phyloP scores from a whole-genome alignment of 192 early-diverging fungal genomes.

The Gonapodya sp. region DNA sequence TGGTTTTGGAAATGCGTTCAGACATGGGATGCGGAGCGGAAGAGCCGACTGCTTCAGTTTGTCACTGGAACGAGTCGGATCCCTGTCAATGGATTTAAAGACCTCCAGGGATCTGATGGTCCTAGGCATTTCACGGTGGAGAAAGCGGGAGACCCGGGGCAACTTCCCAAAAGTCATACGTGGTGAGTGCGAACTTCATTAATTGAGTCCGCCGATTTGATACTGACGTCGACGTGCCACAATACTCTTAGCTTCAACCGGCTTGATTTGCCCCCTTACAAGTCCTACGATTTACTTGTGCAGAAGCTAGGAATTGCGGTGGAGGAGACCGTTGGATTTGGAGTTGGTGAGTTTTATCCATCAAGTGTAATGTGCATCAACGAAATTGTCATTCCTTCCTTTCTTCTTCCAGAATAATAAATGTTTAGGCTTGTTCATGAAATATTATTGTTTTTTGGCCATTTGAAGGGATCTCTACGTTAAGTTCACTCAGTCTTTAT shows the following conservation, averaged over 20 bases:
- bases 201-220: neutral
- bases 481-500: neutral
- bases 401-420: too few species aligned
- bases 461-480: neutral
- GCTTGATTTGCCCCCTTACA: conserved; percentile 89
- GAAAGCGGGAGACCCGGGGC: conserved; percentile 74
- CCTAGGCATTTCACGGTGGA: conserved; percentile 93
- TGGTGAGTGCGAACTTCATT: conserved; percentile 40
- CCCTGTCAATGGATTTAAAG: conserved; percentile 98
- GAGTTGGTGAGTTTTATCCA: conserved; percentile 14
- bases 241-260: conserved; percentile 72
- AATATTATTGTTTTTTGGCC: too few species aligned
- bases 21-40: conserved; percentile 86
- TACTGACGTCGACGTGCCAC: neutral
- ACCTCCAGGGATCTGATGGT: conserved; percentile 93
- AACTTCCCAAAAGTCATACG: conserved; percentile 89
- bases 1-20: conserved; percentile 48
- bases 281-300: conserved; percentile 61
- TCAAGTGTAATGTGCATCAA: too few species aligned
- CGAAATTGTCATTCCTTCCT: too few species aligned
- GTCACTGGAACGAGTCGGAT: conserved; percentile 96
- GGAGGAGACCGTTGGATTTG: conserved; percentile 93
- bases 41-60: conserved; percentile 89
- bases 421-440: too few species aligned
- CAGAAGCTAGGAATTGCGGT: conserved; percentile 83